Conservation (phyloP, 2,329 filamentous ascomycete species). For the Ophiobolus disseminans region DNA sequence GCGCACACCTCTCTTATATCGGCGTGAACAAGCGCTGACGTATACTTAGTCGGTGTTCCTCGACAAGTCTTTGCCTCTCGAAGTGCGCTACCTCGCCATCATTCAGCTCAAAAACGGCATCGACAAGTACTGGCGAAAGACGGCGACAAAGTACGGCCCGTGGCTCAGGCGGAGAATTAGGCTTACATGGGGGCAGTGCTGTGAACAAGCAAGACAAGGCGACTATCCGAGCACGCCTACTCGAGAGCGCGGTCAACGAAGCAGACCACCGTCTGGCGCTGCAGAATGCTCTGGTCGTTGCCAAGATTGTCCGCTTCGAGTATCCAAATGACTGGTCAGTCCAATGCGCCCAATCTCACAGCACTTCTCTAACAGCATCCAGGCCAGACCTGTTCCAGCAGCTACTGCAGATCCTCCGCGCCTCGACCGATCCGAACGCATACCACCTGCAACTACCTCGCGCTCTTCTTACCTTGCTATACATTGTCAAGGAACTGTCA, state of each 20-base stretch:
- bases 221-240: conserved; percentile 74
- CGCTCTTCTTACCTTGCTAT: conserved; percentile 77
- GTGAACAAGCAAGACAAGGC: conserved; percentile 75
- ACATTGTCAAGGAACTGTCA: conserved; percentile 88
- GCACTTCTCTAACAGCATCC: conserved; percentile 16
- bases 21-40: conserved; percentile 16
- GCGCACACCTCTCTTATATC: background rate
- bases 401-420: conserved; percentile 64
- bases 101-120: conserved; percentile 97
- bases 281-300: conserved; percentile 86
- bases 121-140: conserved; percentile 90
- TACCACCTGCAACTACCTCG: conserved; percentile 73
- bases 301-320: conserved; percentile 88
- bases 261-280: conserved; percentile 76
- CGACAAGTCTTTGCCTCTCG: conserved; percentile 75
- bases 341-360: background rate
- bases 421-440: conserved; percentile 58
- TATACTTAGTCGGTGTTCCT: conserved; percentile 74
- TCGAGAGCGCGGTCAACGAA: conserved; percentile 80
- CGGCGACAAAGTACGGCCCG: conserved; percentile 66
- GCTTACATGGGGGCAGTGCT: conserved; percentile 53
- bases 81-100: conserved; percentile 86
- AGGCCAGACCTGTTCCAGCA: conserved; percentile 51
- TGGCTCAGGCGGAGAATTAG: background rate
- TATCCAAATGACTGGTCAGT: conserved; percentile 82